phyloP scores from a whole-genome alignment of 768 basidiomycete species.

The Podaxis sp. region DNA sequence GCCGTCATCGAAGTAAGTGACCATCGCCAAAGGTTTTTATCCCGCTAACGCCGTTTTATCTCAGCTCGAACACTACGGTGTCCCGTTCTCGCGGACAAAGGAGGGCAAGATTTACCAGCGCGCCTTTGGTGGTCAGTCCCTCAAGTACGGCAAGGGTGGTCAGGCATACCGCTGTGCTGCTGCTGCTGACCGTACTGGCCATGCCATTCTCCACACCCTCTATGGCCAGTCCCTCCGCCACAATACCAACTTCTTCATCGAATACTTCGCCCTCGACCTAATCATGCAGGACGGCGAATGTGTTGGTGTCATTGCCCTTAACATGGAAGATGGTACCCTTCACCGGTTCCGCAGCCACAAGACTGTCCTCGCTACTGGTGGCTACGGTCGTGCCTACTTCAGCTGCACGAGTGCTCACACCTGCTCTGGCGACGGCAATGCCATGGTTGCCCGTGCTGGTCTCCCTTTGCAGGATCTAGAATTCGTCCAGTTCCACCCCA shows the following conservation, averaged over 20 bases:
- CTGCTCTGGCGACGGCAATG: constrained; percentile 98
- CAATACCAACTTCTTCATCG: constrained; percentile 99
- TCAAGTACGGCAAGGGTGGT: constrained; percentile 96
- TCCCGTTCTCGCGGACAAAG: constrained; percentile 97
- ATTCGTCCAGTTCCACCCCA: constrained; percentile 99
- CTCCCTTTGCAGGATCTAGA: constrained; percentile 95
- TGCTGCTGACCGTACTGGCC: constrained; percentile 97
- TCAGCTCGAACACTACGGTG: constrained; percentile 96
- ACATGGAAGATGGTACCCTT: constrained; percentile 99
- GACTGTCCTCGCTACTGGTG: constrained; percentile 97
- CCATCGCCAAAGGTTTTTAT: not conserved
- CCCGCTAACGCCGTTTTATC: constrained; percentile 7
- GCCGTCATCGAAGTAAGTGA: constrained; percentile 81
- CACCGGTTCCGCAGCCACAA: constrained; percentile 98
- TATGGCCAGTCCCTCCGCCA: constrained; percentile 99
- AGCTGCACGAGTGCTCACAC: constrained; percentile 99
- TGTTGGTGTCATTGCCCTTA: constrained; percentile 97
- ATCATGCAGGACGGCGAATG: constrained; percentile 99
- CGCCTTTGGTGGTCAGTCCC: constrained; percentile 97
- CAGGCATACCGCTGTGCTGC: constrained; percentile 99
- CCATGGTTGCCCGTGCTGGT: constrained; percentile 96
- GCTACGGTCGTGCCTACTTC: constrained; percentile 97
- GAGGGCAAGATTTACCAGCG: constrained; percentile 99
- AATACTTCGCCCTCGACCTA: constrained; percentile 98
- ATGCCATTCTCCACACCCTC: constrained; percentile 96